Conservation (phyloP, 257 asterid species). For the Gentiana straminea region DNA sequence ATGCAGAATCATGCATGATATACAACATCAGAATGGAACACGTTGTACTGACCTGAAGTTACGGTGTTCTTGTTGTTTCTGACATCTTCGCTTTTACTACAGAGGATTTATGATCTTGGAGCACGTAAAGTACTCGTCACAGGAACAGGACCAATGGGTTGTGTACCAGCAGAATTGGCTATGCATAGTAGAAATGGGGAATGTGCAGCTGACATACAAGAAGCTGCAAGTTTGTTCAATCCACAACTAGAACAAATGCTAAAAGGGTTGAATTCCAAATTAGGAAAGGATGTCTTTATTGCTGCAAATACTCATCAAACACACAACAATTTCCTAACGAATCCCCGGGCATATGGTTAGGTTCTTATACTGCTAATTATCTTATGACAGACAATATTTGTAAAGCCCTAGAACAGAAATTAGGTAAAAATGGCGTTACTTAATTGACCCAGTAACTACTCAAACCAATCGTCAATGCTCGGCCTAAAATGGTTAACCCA, state of each 20-base stretch:
- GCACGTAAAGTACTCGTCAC: constrained; percentile 54
- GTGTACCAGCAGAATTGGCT: constrained; percentile 75
- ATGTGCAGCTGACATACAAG: constrained; percentile 48
- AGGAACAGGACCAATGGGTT: constrained; percentile 76
- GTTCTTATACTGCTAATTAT: not conserved
- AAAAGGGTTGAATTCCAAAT: constrained; percentile 22
- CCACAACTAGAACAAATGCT: constrained; percentile 54
- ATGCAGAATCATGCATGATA: not conserved
- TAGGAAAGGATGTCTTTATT: constrained; percentile 30
- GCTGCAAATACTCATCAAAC: constrained; percentile 52
- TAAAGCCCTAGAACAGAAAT: too few species aligned
- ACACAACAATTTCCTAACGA: constrained; percentile 32
- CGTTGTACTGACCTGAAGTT: not conserved
- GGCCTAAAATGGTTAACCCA: too few species aligned
- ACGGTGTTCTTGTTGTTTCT: not conserved
- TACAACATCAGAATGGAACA: not conserved
- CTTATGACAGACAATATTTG: not conserved
- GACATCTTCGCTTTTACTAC: constrained; percentile 5
- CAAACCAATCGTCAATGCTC: too few species aligned
- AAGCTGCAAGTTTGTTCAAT: constrained; percentile 51
- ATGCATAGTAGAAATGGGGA: constrained; percentile 45
- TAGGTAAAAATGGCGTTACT: too few species aligned
- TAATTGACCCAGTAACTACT: too few species aligned
- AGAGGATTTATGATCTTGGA: constrained; percentile 47
- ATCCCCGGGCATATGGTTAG: constrained; percentile 54